These are phyloP conservation scores for Talaromyces rugulosus DNA, from an alignment of 2,329 filamentous ascomycete species.

Conservation along the genomic window DNA sequence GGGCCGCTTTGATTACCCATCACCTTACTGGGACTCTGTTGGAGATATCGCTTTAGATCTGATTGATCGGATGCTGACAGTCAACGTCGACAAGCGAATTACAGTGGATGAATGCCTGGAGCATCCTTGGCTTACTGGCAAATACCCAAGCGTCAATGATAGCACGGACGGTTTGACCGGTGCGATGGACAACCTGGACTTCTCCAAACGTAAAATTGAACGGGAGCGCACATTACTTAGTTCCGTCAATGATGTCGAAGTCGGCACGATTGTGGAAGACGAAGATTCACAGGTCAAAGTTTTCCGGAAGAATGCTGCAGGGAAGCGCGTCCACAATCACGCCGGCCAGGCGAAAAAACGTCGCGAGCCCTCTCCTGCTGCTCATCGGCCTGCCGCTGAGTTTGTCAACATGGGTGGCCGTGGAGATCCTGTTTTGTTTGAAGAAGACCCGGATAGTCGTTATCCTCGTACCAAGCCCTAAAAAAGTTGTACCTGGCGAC, in stretches of 20 bases:
- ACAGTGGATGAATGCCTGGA: slow-evolving; percentile 86
- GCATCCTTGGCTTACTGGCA: slow-evolving; percentile 81
- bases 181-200: slow-evolving; percentile 76
- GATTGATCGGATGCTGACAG: slow-evolving; percentile 91
- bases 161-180: slow-evolving; percentile 90
- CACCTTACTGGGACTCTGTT: slow-evolving; percentile 90
- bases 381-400: slow-evolving; percentile 64
- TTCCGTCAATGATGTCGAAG: slow-evolving; percentile 70
- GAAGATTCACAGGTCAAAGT: slow-evolving; percentile 64
- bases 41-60: slow-evolving; percentile 84
- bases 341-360: slow-evolving; percentile 27
- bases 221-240: slow-evolving; percentile 84
- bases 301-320: slow-evolving; percentile 64
- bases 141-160: slow-evolving; percentile 61
- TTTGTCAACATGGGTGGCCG: slow-evolving; percentile 83
- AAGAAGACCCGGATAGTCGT: slow-evolving; percentile 51
- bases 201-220: slow-evolving; percentile 72
- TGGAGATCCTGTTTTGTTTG: slow-evolving; percentile 75
- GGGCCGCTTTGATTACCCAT: slow-evolving; percentile 89
- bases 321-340: slow-evolving; percentile 42
- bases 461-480: slow-evolving; percentile 21
- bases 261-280: slow-evolving; percentile 54
- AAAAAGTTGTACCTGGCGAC: neutral
- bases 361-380: slow-evolving; percentile 62
- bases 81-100: slow-evolving; percentile 77